Evolutionary conservation across 768 basidiomycete genomes (phyloP).

Genomic region (Sarcomyxa edulis): DNA sequence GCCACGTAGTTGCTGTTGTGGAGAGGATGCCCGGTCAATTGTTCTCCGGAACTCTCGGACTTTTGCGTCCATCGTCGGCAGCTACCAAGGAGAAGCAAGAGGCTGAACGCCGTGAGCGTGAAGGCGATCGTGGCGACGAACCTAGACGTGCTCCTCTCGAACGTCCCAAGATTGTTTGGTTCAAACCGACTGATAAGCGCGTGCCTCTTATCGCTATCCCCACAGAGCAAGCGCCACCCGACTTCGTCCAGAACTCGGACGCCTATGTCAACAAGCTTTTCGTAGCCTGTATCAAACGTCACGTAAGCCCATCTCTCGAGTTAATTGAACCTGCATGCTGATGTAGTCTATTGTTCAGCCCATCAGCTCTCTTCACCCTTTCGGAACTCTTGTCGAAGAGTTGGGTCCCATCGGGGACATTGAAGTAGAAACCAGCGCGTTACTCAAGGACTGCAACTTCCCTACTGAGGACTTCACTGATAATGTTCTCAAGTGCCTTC

Average conservation of each 20-base stretch:
- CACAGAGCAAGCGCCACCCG: conserved; percentile 94
- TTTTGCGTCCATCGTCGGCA: conserved; percentile 91
- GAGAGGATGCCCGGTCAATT: conserved; percentile 99
- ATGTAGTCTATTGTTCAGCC: conserved; percentile 42
- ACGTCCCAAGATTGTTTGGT: conserved; percentile 99
- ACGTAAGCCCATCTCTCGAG: conserved; percentile 49
- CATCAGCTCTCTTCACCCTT: conserved; percentile 96
- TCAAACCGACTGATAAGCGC: conserved; percentile 98
- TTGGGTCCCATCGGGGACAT: conserved; percentile 98
- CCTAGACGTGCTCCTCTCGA: conserved; percentile 74
- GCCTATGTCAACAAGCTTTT: conserved; percentile 87
- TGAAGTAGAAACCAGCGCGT: conserved; percentile 95
- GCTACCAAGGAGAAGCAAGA: conserved; percentile 99
- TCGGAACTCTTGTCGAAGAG: conserved; percentile 97
- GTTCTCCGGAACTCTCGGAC: conserved; percentile 94
- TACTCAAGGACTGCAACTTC: conserved; percentile 99
- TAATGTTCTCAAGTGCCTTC: conserved; percentile 90
- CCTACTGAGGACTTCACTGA: conserved; percentile 96
- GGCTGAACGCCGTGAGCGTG: conserved; percentile 93
- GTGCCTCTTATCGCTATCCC: conserved; percentile 98
- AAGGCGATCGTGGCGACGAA: conserved; percentile 87
- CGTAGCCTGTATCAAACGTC: conserved; percentile 97
- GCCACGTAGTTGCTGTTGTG: conserved; percentile 99
- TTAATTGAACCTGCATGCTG: conserved; percentile 1
- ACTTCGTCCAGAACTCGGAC: conserved; percentile 95